These are phyloP conservation scores for Metarhizium album DNA, from an alignment of 2,329 filamentous ascomycete genomes.

Conservation along the genomic window DNA sequence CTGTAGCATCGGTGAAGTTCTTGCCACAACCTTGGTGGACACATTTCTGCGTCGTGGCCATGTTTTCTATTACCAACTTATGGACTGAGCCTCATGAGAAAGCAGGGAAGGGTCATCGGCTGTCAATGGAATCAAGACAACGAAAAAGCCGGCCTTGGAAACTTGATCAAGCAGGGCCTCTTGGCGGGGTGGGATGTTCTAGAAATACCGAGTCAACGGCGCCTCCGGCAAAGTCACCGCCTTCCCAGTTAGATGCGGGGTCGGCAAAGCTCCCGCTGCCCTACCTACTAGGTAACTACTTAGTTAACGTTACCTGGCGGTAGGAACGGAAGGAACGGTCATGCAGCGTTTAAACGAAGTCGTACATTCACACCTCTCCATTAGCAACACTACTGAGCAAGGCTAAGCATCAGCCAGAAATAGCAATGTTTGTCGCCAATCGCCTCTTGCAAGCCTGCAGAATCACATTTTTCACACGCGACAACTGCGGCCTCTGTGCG, in stretches of 20 bases:
- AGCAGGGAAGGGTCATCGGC: background rate
- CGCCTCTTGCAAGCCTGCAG: slow-evolving; percentile 45
- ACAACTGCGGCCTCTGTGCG: slow-evolving; percentile 60
- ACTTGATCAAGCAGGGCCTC: background rate
- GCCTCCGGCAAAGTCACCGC: slow-evolving; percentile 20
- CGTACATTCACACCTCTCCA: too few relatives aligned
- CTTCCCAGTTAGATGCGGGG: slow-evolving; percentile 24
- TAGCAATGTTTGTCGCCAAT: slow-evolving; percentile 38
- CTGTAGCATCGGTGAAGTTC: slow-evolving; percentile 67
- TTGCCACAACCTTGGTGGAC: slow-evolving; percentile 96
- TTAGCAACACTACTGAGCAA: background rate
- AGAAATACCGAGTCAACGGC: slow-evolving; percentile 17
- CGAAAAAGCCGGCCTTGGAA: background rate
- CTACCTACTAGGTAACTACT: too few relatives aligned
- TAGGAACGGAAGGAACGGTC: too few relatives aligned
- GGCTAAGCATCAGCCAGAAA: background rate
- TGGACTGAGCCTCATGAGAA: background rate
- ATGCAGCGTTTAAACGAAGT: too few relatives aligned
- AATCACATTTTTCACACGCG: slow-evolving; percentile 66
- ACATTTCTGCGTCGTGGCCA: slow-evolving; percentile 67
- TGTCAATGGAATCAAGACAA: background rate
- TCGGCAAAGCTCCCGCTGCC: slow-evolving; percentile 1
- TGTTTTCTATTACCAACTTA: background rate
- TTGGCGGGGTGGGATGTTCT: slow-evolving; percentile 29
- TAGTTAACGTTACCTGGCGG: too few relatives aligned